Percentiles rank a stretch among this genome's conserved stretches.
Evolutionary conservation across 768 basidiomycete genomes (phyloP).

Genomic region (Suillus occidentalis): DNA sequence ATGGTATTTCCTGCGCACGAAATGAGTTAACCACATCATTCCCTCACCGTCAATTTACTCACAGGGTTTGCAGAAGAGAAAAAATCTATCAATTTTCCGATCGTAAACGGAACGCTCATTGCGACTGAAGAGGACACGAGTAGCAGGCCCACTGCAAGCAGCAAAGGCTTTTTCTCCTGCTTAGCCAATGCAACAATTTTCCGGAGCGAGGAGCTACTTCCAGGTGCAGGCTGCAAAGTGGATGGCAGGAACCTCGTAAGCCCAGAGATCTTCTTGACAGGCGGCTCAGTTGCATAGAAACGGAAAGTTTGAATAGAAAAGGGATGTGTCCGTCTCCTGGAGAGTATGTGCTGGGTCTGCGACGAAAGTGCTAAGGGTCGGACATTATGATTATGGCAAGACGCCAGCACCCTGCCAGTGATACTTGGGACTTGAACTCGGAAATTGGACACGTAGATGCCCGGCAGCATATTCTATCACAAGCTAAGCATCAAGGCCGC

Average conservation of each 20-base stretch:
- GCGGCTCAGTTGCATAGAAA: constrained; percentile 13
- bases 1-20: constrained; percentile 63
- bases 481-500: constrained; percentile 1
- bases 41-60: constrained; percentile 10
- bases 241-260: constrained; percentile 32
- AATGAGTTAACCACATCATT: not conserved
- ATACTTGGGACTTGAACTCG: not conserved
- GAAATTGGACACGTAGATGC: constrained; percentile 4
- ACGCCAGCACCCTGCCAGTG: constrained; percentile 4
- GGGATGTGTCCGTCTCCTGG: not conserved
- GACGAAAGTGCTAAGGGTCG: not conserved
- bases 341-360: not conserved
- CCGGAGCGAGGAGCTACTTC: constrained; percentile 61
- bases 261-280: constrained; percentile 11
- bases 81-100: constrained; percentile 93
- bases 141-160: constrained; percentile 75
- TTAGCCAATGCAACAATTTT: constrained; percentile 78
- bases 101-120: constrained; percentile 90
- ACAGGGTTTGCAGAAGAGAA: constrained; percentile 78
- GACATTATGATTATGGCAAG: constrained; percentile 4
- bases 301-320: constrained; percentile 8
- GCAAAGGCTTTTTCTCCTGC: constrained; percentile 77
- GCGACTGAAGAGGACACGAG: constrained; percentile 88
- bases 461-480: constrained; percentile 1
- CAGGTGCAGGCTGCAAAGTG: constrained; percentile 35